phyloP scores from a whole-genome alignment of 495 filamentous ascomycete species.

The Gamarada debralockiae region DNA sequence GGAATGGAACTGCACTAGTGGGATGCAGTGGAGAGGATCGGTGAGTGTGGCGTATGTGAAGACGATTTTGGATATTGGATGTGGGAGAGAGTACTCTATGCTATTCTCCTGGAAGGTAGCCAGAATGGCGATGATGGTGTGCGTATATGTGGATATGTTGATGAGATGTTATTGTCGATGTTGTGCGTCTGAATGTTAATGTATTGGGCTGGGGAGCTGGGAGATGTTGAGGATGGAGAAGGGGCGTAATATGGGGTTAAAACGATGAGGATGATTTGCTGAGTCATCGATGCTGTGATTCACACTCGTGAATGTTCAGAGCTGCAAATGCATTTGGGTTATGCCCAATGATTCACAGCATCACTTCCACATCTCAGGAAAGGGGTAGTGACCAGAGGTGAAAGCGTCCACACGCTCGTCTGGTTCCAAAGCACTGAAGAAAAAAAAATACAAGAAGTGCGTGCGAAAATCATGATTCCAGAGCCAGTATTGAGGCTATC shows the following conservation, averaged over 20 bases:
- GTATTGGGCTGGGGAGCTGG: neutral
- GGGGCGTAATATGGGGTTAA: neutral
- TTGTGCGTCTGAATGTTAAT: too few relatives aligned
- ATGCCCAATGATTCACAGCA: too few relatives aligned
- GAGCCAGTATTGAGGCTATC: neutral
- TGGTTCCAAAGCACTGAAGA: neutral
- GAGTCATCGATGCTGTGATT: neutral
- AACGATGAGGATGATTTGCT: neutral
- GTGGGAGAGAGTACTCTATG: neutral
- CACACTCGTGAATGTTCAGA: neutral
- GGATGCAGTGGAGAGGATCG: neutral
- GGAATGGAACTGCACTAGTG: constrained; percentile 4
- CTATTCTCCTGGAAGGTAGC: constrained; percentile 6
- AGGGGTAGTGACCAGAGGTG: neutral
- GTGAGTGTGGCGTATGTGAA: constrained; percentile 7
- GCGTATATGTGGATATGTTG: neutral
- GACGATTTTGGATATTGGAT: constrained; percentile 10
- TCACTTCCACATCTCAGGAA: neutral
- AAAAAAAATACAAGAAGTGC: neutral
- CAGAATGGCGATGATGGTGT: constrained; percentile 4
- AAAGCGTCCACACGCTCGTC: too few relatives aligned
- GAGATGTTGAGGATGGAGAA: neutral
- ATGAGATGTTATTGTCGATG: neutral
- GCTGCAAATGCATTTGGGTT: neutral
- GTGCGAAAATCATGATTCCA: neutral